phyloP scores from a whole-genome alignment of 768 basidiomycete species.

The Leccinum aurantiacum region DNA sequence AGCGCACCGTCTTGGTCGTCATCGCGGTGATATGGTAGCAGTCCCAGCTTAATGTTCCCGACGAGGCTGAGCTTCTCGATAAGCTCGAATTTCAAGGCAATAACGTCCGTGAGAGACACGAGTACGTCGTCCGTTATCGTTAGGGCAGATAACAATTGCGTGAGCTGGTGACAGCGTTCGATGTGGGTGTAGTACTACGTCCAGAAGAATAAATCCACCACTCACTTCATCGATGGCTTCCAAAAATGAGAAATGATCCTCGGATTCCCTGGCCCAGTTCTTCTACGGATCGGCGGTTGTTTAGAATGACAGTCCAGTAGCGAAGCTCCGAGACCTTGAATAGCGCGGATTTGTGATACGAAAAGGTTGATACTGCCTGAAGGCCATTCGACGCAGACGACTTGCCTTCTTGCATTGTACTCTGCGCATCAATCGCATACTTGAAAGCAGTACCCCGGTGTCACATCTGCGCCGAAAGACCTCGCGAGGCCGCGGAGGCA shows the following conservation, averaged over 20 bases:
- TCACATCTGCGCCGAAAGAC: too few species aligned
- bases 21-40: too few species aligned
- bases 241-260: conserved; percentile 37
- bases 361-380: not conserved
- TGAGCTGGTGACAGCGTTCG: conserved; percentile 24
- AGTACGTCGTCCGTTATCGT: too few species aligned
- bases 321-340: not conserved
- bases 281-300: conserved; percentile 33
- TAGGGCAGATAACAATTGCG: conserved; percentile 23
- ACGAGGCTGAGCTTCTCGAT: too few species aligned
- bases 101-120: too few species aligned
- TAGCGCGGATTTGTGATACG: not conserved
- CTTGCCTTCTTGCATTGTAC: conserved; percentile 30
- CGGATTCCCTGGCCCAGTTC: conserved; percentile 41
- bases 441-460: not conserved
- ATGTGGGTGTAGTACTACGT: not conserved
- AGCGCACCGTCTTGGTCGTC: too few species aligned
- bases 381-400: not conserved
- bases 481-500: too few species aligned
- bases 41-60: too few species aligned
- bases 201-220: not conserved
- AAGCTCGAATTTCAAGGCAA: too few species aligned
- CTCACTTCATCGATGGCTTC: conserved; percentile 38
- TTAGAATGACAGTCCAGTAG: conserved; percentile 41
- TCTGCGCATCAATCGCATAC: not conserved